Conservation (phyloP, 371 early-diverging fungal species). For the Mycotypha africana region DNA sequence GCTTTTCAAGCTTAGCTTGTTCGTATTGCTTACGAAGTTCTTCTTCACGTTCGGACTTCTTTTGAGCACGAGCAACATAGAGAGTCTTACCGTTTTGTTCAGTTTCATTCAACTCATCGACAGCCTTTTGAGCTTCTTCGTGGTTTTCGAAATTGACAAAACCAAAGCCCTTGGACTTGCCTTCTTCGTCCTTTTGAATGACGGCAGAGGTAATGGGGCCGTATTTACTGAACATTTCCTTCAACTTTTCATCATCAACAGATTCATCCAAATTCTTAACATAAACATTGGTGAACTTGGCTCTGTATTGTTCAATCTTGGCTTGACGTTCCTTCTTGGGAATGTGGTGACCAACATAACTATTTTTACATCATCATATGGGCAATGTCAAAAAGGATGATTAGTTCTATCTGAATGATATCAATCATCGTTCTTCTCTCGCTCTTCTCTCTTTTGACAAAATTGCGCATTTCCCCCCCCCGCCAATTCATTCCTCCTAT, state of each 20-base stretch:
- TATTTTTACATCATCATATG: conserved; percentile 1
- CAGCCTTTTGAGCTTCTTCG: conserved; percentile 90
- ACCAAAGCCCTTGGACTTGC: conserved; percentile 90
- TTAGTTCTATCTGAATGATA: too few relatives aligned
- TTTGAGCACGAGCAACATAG: conserved; percentile 98
- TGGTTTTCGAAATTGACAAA: conserved; percentile 96
- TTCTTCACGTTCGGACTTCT: conserved; percentile 97
- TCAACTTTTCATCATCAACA: conserved; percentile 81
- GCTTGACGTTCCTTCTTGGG: conserved; percentile 90
- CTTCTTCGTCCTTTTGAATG: conserved; percentile 71
- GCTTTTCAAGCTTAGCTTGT: conserved; percentile 88
- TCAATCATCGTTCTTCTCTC: too few relatives aligned
- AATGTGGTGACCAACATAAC: conserved; percentile 87
- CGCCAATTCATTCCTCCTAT: too few relatives aligned
- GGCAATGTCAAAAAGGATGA: too few relatives aligned
- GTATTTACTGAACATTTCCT: conserved; percentile 76
- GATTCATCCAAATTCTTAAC: conserved; percentile 94
- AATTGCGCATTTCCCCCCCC: too few relatives aligned
- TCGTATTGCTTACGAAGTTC: conserved; percentile 94
- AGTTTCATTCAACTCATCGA: conserved; percentile 91
- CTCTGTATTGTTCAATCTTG: conserved; percentile 88
- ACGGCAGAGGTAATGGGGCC: conserved; percentile 88
- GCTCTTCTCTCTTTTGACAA: too few relatives aligned
- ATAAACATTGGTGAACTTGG: conserved; percentile 97
- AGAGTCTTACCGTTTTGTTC: conserved; percentile 89